phyloP scores from a whole-genome alignment of 1,284 basidiomycete genomes.

The Irpex lacteus region DNA sequence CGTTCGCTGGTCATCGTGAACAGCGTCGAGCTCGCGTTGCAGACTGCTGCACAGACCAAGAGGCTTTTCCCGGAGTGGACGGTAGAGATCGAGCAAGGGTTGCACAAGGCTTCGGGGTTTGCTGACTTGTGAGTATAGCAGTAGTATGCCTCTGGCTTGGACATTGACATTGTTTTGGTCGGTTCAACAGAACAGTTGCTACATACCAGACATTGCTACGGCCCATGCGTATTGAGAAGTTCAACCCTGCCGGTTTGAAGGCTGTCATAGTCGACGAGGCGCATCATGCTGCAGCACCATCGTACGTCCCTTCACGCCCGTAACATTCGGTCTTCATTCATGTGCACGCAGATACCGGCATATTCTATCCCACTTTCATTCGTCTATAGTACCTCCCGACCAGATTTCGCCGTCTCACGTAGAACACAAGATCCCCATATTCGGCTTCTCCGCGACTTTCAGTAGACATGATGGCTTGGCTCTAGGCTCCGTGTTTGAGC shows the following conservation, averaged over 20 bases:
- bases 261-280: slow-evolving; percentile 92
- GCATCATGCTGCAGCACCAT: slow-evolving; percentile 91
- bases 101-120: slow-evolving; percentile 68
- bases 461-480: slow-evolving; percentile 90
- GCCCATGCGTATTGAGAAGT: slow-evolving; percentile 72
- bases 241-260: slow-evolving; percentile 70
- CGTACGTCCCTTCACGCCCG: slow-evolving; percentile 45
- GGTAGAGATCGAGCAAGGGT: slow-evolving; percentile 92
- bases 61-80: slow-evolving; percentile 69
- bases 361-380: slow-evolving; percentile 76
- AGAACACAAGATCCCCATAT: slow-evolving; percentile 67
- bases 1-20: slow-evolving; percentile 84
- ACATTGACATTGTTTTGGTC: slow-evolving; percentile 7
- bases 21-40: slow-evolving; percentile 84
- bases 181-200: slow-evolving; percentile 70
- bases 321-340: slow-evolving; percentile 3
- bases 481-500: slow-evolving; percentile 85
- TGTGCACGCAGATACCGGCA: slow-evolving; percentile 60
- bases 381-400: slow-evolving; percentile 56
- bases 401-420: slow-evolving; percentile 16
- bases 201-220: slow-evolving; percentile 88
- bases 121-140: slow-evolving; percentile 74
- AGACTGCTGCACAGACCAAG: slow-evolving; percentile 77
- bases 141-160: neutral
- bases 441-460: slow-evolving; percentile 97